Percentiles rank a stretch among this genome's conserved stretches.
phyloP scores from a whole-genome alignment of 768 basidiomycete genomes.

The Trametes gibbosa region DNA sequence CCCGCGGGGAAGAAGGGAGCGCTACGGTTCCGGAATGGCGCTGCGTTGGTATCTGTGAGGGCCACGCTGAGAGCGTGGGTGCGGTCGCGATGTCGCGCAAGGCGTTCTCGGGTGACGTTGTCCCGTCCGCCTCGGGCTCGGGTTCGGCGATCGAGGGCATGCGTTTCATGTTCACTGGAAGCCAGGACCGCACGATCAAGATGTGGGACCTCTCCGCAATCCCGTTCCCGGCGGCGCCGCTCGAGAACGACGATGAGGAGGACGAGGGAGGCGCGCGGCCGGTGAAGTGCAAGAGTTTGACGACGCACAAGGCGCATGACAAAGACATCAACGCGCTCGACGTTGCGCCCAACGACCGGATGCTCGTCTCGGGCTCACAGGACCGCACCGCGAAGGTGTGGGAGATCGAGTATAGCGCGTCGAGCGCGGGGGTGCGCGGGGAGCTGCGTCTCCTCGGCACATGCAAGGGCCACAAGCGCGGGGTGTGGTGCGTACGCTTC shows the following conservation, averaged over 20 bases:
- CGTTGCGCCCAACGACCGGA: conserved; percentile 81
- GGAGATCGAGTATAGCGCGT: conserved; percentile 56
- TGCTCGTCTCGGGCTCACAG: conserved; percentile 93
- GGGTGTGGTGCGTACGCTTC: conserved; percentile 94
- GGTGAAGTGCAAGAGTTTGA: conserved; percentile 67
- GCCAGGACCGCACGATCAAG: conserved; percentile 96
- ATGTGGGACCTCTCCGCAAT: conserved; percentile 89
- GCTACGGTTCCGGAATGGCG: conserved; percentile 44
- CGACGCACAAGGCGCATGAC: conserved; percentile 90
- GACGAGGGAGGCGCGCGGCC: conserved; percentile 24
- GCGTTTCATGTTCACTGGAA: conserved; percentile 89
- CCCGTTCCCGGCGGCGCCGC: conserved; percentile 10
- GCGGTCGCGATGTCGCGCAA: conserved; percentile 81
- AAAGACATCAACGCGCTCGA: conserved; percentile 99
- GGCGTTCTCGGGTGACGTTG: conserved; percentile 27
- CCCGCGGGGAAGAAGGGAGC: background rate
- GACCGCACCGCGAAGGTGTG: conserved; percentile 94
- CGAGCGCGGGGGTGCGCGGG: conserved; percentile 47
- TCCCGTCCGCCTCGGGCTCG: conserved; percentile 10
- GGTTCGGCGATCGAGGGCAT: conserved; percentile 23
- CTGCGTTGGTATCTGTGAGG: conserved; percentile 87
- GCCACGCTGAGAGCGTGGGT: conserved; percentile 92
- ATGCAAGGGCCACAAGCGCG: conserved; percentile 94
- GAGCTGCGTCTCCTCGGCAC: conserved; percentile 77
- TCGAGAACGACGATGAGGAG: conserved; percentile 3